Evolutionary conservation across 768 basidiomycete genomes (phyloP), one percentile per base, ranked within the genome.

Genomic region (Termitomyces eurrhizus): DNA sequence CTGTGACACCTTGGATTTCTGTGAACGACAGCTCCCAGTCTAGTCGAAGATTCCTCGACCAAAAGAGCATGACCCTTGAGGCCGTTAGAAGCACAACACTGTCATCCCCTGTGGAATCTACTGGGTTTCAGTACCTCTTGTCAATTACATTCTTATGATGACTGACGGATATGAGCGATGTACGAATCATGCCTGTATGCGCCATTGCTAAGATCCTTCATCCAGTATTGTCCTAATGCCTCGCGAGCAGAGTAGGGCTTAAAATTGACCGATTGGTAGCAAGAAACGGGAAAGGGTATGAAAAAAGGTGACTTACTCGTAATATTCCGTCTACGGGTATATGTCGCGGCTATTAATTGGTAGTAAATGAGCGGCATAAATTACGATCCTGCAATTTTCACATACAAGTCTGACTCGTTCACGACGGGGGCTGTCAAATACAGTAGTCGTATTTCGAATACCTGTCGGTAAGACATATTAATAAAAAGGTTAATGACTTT

Each of bases 401-500:
- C 60, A 45, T 56, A 90, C 92, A 68, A 90, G 75, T 68, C 97
- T 81, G 46, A 90, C 84, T 21, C 95, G 88, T 68, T 98, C 96
- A 58, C 95, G 82, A 37, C 89, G 89, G 13, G 90, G 89, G 62
- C 86, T 91, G 71, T 98, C 97, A 63, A 98, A 99, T 2, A 98
- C 96, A 2, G 95, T 98, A 0, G 97, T 98, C 0, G 97, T 99
- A 68, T 99, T 99, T 49, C 97, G 87, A 64, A 99, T 96, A 32
- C 96, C 93, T 94, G 60, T 37, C 7, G 49, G 44, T 36, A 33
- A 37, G 1, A 13, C 45, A 51, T 21, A 32, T 60, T 14, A 63
- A 37, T 14, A 29, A 52, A 11, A 44, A 16, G 11, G 36, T 13
- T 12, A 32, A 57, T 18, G 53, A 24, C 37, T 8, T 26, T 7